These are phyloP conservation scores for Azolla pinnata DNA, from an alignment of 75 land plant species.

Conservation along the genomic window DNA sequence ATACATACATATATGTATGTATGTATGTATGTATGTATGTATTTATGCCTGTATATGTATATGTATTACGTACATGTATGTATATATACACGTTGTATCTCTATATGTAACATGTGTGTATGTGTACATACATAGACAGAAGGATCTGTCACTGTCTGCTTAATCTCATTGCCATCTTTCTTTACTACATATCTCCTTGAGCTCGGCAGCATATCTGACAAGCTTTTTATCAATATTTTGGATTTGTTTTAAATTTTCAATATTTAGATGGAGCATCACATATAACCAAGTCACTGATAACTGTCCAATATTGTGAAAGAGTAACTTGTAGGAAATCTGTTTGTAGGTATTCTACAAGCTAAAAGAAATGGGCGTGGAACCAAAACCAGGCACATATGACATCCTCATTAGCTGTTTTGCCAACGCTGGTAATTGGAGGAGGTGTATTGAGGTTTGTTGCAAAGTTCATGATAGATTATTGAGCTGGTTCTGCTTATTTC, in stretches of 20 bases:
- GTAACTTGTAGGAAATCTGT: too few species aligned
- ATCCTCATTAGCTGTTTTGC: conserved; percentile 60
- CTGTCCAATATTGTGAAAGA: too few species aligned
- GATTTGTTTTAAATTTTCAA: not conserved
- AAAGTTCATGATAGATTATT: not conserved
- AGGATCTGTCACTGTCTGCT: not conserved
- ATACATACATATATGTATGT: too few species aligned
- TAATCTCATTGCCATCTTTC: not conserved
- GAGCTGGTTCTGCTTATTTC: not conserved
- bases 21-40: not conserved
- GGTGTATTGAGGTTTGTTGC: conserved; percentile 63
- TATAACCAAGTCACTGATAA: too few species aligned
- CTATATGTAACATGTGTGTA: too few species aligned
- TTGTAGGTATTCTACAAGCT: conserved; percentile 62
- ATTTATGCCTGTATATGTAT: not conserved
- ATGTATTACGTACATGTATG: too few species aligned
- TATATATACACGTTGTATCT: too few species aligned
- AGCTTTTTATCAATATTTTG: not conserved
- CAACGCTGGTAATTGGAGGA: conserved; percentile 65
- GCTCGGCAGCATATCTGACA: not conserved
- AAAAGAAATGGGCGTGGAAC: conserved; percentile 35
- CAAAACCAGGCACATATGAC: conserved; percentile 41
- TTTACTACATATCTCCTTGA: not conserved
- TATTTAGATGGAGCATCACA: not conserved
- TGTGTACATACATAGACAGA: too few species aligned